Percentiles rank a stretch among this genome's conserved stretches.
These are phyloP conservation scores for Colletotrichum sp. DNA, from an alignment of 2,329 filamentous ascomycete species.

Conservation along the genomic window DNA sequence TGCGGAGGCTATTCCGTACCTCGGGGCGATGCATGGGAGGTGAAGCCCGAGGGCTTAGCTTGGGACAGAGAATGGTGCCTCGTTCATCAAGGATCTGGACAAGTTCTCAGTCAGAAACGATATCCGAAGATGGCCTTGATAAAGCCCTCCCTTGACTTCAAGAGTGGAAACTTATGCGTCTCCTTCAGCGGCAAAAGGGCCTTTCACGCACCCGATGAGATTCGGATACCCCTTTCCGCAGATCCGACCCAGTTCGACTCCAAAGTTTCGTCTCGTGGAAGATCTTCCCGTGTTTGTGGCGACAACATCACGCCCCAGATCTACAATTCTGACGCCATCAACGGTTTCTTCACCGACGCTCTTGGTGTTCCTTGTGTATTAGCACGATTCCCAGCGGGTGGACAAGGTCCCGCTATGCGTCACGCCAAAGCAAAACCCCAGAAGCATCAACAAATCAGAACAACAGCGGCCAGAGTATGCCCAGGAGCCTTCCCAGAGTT, in stretches of 20 bases:
- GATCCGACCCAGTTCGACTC: constrained; percentile 64
- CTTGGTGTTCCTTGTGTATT: constrained; percentile 83
- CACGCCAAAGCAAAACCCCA: constrained; percentile 76
- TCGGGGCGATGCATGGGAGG: constrained; percentile 69
- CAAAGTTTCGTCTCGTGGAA: constrained; percentile 39
- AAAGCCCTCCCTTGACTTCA: constrained; percentile 75
- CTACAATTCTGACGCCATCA: constrained; percentile 71
- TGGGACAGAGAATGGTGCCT: constrained; percentile 99
- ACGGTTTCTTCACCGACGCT: constrained; percentile 76
- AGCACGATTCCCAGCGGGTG: constrained; percentile 79
- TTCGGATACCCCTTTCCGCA: constrained; percentile 69
- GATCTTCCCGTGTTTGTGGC: constrained; percentile 78
- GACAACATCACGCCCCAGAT: constrained; percentile 74
- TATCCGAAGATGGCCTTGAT: constrained; percentile 89
- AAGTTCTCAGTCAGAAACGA: constrained; percentile 86
- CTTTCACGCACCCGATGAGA: constrained; percentile 33
- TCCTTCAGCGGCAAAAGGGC: constrained; percentile 44
- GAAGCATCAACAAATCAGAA: constrained; percentile 51
- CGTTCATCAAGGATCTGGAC: constrained; percentile 83
- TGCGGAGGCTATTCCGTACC: constrained; percentile 82
- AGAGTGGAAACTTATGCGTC: constrained; percentile 68
- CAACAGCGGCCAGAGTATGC: constrained; percentile 39
- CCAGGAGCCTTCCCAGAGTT: constrained; percentile 59
- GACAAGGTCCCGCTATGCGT: constrained; percentile 62
- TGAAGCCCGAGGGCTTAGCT: constrained; percentile 80